Evolutionary conservation across 345 rosid species (phyloP), one percentile per base, ranked within the genome.

Genomic region (Salix caprea): DNA sequence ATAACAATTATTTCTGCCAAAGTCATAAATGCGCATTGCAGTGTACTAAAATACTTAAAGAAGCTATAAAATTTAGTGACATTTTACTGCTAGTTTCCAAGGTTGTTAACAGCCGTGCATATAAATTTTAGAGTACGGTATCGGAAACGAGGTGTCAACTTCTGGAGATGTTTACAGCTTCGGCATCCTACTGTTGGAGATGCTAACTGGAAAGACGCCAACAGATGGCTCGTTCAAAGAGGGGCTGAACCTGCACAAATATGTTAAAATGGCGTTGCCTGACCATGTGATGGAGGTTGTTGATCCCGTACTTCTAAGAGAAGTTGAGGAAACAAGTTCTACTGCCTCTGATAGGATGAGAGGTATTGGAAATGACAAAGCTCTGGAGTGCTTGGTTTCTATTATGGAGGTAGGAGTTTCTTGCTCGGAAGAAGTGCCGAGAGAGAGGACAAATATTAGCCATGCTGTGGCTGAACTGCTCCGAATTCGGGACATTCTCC

Each of bases 101-200:
- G 37, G 37, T 34, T 34, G 37, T 34, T 9, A 56, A 4, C 26
- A 16, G 7, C 26, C 28, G 0, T 58, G 64, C 6, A 58, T 58
- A 0, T 58, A 19, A 19, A 18, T 9, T 61, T 32, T 32, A 61
- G 66, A 24, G 66, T 61, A 61, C 1, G 78, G 82, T 1, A 66
- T 23, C 1, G 74, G 34, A 18, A 40, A 69, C 30, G 24, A 4
- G 70, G 71, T 74, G 39, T 68, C 78, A 0, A 62, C 54, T 15
- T 50, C 5, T 6, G 56, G 56, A 21, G 74, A 85, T 36, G 76
- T 85, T 67, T 80, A 82, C 78, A 82, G 84, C 78, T 82, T 32
- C 34, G 85, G 87, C 18, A 80, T 82, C 67, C 30, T 85, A 11
- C 30, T 85, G 78, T 61, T 85, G 30, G 87, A 85, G 82, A 44